Base-by-base conservation (phyloP, 2,329 filamentous ascomycete species). In the Fusarium xyrophilum region DNA sequence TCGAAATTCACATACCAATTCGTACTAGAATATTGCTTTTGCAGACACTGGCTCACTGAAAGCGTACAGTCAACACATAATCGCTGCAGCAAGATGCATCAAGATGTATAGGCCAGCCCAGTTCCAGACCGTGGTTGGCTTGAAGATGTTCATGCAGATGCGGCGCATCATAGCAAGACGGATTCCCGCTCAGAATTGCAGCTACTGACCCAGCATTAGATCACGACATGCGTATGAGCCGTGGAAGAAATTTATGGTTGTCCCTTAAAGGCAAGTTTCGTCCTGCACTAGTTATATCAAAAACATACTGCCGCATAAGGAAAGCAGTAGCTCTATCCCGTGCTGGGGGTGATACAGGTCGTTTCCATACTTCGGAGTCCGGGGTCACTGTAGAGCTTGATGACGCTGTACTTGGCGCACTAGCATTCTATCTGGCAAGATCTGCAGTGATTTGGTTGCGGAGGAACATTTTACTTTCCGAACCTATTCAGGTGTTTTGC, bases 81-180 rank as follows among this genome's bases (percentile, higher is more conserved):
- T 71, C 1, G 70, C 70, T n/a, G 70, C 68, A n/a, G 66, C 70
- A 6, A 40, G 35, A 7, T 73, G 70, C 40, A 68, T 73, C 17
- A 60, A 73, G 36, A 62, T 73, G 44, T 68, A 70, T 5, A 70
- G 70, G 0, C 57, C 67, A 28, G 38, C 17, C 12, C 70, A 72
- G 25, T 72, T 72, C 28, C 57, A 39, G 11, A 69, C 60, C 19
- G 42, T 32, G 7, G 65, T 54, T 32, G 58, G 65, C 6, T 17
- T 63, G 3, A 64, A 63, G 14, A 47, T 72, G 14, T 72, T 72
- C 14, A 63, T 63, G 28, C 65, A 72, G 17, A 47, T 72, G 53
- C 65, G 70, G 2, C 61, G 67, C 8, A 59, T 65, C n/a, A 69
- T 72, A 38, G 69, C 67, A 60, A 54, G 44, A 5, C 17, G 21